phyloP scores from a whole-genome alignment of 768 basidiomycete species.

The Imleria badia region DNA sequence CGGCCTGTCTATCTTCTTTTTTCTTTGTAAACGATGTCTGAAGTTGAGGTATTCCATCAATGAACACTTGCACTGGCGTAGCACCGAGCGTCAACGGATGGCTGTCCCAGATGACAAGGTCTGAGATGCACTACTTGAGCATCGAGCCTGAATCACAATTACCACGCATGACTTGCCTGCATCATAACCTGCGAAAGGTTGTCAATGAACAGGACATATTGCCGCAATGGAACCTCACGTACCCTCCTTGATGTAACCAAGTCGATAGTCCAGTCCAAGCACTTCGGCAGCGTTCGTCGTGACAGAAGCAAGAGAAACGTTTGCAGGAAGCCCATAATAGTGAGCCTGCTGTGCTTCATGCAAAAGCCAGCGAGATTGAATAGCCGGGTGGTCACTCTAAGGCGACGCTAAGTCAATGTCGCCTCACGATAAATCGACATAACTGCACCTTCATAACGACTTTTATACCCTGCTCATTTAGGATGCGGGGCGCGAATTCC shows the following conservation, averaged over 20 bases:
- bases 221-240: not conserved
- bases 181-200: slow-evolving; percentile 54
- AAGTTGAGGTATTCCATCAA: slow-evolving; percentile 78
- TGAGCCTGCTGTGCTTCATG: slow-evolving; percentile 86
- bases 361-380: slow-evolving; percentile 72
- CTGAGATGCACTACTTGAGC: slow-evolving; percentile 25
- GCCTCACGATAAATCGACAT: not conserved
- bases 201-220: slow-evolving; percentile 1
- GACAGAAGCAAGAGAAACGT: slow-evolving; percentile 71
- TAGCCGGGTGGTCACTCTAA: slow-evolving; percentile 65
- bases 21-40: slow-evolving; percentile 41
- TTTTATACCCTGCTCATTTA: slow-evolving; percentile 47
- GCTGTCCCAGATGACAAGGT: slow-evolving; percentile 64
- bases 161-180: slow-evolving; percentile 39
- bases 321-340: slow-evolving; percentile 72
- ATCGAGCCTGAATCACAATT: not conserved
- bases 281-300: slow-evolving; percentile 70
- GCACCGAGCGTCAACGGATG: slow-evolving; percentile 80
- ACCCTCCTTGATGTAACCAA: slow-evolving; percentile 74
- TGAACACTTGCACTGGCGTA: slow-evolving; percentile 77
- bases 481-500: slow-evolving; percentile 55
- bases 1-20: slow-evolving; percentile 46
- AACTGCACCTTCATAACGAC: slow-evolving; percentile 50
- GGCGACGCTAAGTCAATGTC: not conserved
- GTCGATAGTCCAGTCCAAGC: slow-evolving; percentile 76